Conservation (phyloP, 768 basidiomycete genomes). For the Pisolithus orientalis region DNA sequence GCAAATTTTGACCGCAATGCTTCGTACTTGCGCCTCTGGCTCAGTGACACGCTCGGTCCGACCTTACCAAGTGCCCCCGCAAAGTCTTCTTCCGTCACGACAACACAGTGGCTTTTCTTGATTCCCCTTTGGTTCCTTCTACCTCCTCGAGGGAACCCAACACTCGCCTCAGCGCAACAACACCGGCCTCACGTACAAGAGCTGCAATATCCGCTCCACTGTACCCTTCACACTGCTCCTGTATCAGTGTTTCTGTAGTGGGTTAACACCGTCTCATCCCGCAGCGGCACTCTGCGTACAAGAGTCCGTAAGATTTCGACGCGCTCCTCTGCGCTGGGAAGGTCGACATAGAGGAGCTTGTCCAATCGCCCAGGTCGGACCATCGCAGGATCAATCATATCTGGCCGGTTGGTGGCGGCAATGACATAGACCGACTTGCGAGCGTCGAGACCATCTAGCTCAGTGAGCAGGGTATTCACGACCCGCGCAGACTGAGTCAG, state of each 20-base stretch:
- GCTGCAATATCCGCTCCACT: slow-evolving; percentile 90
- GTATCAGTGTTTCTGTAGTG: slow-evolving; percentile 44
- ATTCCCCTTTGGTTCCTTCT: slow-evolving; percentile 24
- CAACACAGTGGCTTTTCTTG: slow-evolving; percentile 24
- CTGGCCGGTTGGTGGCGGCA: slow-evolving; percentile 90
- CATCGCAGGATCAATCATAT: slow-evolving; percentile 98
- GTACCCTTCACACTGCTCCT: slow-evolving; percentile 72
- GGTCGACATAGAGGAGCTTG: slow-evolving; percentile 89
- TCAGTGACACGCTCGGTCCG: slow-evolving; percentile 74
- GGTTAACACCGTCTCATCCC: slow-evolving; percentile 14
- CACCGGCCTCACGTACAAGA: slow-evolving; percentile 84
- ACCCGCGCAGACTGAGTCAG: slow-evolving; percentile 90
- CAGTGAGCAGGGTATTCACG: slow-evolving; percentile 87
- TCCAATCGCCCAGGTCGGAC: slow-evolving; percentile 93
- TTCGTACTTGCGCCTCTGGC: slow-evolving; percentile 81
- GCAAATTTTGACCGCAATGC: slow-evolving; percentile 76
- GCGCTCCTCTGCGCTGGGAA: slow-evolving; percentile 68
- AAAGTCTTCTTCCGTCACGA: slow-evolving; percentile 67
- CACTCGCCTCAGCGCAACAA: slow-evolving; percentile 66
- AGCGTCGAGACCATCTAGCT: slow-evolving; percentile 86
- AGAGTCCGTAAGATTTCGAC: slow-evolving; percentile 81
- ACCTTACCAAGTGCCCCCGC: slow-evolving; percentile 69
- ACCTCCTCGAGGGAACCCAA: slow-evolving; percentile 64
- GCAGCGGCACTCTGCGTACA: slow-evolving; percentile 61
- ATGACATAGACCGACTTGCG: slow-evolving; percentile 89